A percentile compares a stretch with the other conserved stretches of the same genome.
Evolutionary conservation across 495 filamentous ascomycete species (phyloP).

Genomic region (Tuber umbilicatum): DNA sequence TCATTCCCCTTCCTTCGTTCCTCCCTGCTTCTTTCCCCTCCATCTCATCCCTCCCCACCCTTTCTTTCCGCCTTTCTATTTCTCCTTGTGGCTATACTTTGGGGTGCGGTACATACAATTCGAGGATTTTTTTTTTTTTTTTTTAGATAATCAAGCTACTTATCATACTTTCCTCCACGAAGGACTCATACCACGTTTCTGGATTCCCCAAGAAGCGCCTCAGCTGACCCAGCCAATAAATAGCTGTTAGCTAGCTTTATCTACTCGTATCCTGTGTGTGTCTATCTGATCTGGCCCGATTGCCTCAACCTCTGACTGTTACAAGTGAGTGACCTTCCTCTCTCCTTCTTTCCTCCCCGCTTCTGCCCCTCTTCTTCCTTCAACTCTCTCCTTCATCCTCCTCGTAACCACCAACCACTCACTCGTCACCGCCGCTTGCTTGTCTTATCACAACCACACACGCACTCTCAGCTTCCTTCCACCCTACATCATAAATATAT

Average conservation of each 20-base stretch:
- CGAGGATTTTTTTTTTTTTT: background rate
- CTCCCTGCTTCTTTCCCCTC: background rate
- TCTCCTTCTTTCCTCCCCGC: slow-evolving; percentile 4
- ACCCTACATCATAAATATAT: slow-evolving; percentile 6
- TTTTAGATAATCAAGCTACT: background rate
- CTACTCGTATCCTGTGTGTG: background rate
- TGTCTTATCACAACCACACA: slow-evolving; percentile 7
- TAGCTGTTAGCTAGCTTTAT: background rate
- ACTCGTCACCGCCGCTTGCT: slow-evolving; percentile 10
- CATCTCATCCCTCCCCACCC: slow-evolving; percentile 4
- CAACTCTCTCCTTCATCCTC: slow-evolving; percentile 4
- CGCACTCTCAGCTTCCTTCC: background rate
- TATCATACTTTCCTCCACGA: background rate
- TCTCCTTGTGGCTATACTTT: background rate
- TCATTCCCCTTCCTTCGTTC: background rate
- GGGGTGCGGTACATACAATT: background rate
- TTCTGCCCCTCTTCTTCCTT: background rate
- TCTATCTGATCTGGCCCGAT: background rate
- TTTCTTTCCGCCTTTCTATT: background rate
- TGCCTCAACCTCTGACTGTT: slow-evolving; percentile 1
- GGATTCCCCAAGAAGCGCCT: background rate
- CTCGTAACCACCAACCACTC: slow-evolving; percentile 23
- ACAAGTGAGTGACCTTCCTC: slow-evolving; percentile 25
- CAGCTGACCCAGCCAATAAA: background rate
- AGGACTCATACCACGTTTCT: background rate